A percentile compares a stretch with the other conserved stretches of the same genome.
Evolutionary conservation across 2,329 filamentous ascomycete species (phyloP).

Genomic region (Didymella glomerata): DNA sequence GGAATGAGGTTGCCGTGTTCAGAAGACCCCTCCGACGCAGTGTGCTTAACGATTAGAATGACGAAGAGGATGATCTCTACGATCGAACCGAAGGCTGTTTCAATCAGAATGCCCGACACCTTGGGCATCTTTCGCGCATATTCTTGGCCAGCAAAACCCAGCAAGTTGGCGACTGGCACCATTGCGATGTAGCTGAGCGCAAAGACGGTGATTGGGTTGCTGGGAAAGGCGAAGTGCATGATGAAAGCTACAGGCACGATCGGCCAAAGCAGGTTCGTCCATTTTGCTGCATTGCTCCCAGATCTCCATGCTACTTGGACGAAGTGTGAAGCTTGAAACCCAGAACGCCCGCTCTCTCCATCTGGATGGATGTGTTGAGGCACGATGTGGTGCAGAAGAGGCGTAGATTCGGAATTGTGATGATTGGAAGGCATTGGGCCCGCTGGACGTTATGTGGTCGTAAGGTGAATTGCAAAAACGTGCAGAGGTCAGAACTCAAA

Average conservation of each 20-base stretch:
- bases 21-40: slow-evolving; percentile 51
- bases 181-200: slow-evolving; percentile 76
- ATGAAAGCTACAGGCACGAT: slow-evolving; percentile 75
- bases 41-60: slow-evolving; percentile 68
- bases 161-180: slow-evolving; percentile 76
- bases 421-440: slow-evolving; percentile 30
- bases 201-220: slow-evolving; percentile 70
- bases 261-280: slow-evolving; percentile 78
- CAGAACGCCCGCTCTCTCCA: slow-evolving; percentile 73
- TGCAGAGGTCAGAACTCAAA: not conserved
- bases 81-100: slow-evolving; percentile 70
- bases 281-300: slow-evolving; percentile 68
- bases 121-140: slow-evolving; percentile 77
- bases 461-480: not conserved
- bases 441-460: not conserved
- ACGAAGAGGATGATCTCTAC: slow-evolving; percentile 86
- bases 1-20: slow-evolving; percentile 55
- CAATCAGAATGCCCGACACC: slow-evolving; percentile 70
- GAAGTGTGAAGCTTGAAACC: slow-evolving; percentile 70
- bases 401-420: slow-evolving; percentile 37
- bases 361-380: slow-evolving; percentile 54
- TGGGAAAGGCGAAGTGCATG: slow-evolving; percentile 62
- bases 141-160: slow-evolving; percentile 77
- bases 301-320: slow-evolving; percentile 70
- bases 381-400: slow-evolving; percentile 43